Conservation (phyloP, 345 rosid genomes). For the Aquilaria sinensis region DNA sequence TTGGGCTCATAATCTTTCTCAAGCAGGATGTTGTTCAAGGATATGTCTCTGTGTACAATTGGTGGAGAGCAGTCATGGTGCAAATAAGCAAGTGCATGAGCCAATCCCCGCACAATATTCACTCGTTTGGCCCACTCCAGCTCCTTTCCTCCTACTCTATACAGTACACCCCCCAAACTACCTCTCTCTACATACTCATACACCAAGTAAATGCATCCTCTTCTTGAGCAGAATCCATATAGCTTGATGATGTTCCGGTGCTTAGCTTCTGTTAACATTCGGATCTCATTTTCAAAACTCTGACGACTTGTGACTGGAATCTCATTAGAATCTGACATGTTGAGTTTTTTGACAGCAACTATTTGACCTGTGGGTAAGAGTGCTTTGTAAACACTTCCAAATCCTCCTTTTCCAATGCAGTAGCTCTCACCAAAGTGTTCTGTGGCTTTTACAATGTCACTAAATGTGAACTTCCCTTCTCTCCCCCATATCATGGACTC, state of each 20-base stretch:
- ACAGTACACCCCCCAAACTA: constrained; percentile 42
- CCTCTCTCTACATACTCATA: constrained; percentile 55
- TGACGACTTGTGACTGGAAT: constrained; percentile 28
- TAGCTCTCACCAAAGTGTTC: constrained; percentile 37
- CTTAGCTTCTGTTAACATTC: constrained; percentile 40
- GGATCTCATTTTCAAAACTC: constrained; percentile 57
- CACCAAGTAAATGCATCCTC: constrained; percentile 45
- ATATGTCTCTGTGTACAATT: constrained; percentile 59
- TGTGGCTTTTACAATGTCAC: constrained; percentile 50
- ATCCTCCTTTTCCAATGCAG: constrained; percentile 69
- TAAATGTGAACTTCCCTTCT: constrained; percentile 50
- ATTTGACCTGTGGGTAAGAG: constrained; percentile 31
- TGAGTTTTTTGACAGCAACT: constrained; percentile 53
- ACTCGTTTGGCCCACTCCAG: constrained; percentile 43
- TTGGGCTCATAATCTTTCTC: constrained; percentile 45
- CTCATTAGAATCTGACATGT: constrained; percentile 29
- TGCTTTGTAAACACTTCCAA: constrained; percentile 59
- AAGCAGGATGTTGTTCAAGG: constrained; percentile 49
- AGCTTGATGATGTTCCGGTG: constrained; percentile 66
- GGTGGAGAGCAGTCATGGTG: constrained; percentile 64
- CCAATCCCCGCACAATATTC: constrained; percentile 47
- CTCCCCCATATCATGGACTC: constrained; percentile 49
- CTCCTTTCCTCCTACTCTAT: constrained; percentile 30
- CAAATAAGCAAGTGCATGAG: constrained; percentile 67
- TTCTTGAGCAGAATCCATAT: constrained; percentile 48